Evolutionary conservation across 768 basidiomycete genomes (phyloP), one percentile per base, ranked within the genome.

Genomic region (Serendipita vermifera): DNA sequence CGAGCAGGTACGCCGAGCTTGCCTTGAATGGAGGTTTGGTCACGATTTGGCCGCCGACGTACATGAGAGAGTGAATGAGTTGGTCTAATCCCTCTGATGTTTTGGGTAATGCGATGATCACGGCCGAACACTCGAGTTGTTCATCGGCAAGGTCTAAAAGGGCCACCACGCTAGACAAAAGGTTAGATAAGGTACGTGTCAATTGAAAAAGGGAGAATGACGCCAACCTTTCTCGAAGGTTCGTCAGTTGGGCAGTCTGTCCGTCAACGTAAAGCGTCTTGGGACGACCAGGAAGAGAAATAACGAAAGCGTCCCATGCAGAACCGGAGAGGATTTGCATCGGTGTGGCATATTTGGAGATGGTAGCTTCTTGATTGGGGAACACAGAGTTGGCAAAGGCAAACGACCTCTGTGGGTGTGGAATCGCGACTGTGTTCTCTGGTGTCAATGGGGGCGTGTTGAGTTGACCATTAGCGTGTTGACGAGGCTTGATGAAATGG

Each of bases 71-170:
- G 65, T 93, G 91, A 33, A 93, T 73, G 57, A 91, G 72, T 63
- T 81, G 79, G 62, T 83, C 67, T 54, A 92, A 75, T 55, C 76
- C 77, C 15, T 80, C 77, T 38, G 81, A 84, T 0, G 81, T 75
- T 62, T 83, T 79, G 67, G 88, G 85, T 56, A 93, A 72, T 33
- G 77, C 83, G 61, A 93, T 88, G 59, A 91, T 77, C 38, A 93
- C 76, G 15, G 83, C 81, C 38, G 77, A 77, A 68, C 88, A 90
- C 62, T 76, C 76, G 38, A 93, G 74, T 57, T 77, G 81, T 68
- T 92, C 90, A 68, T 88, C 87, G 55, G 90, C 89, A 31, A 91
- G 75, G 64, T 93, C 90, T 63, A 93, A 74, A 38, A 93, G 75
- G 40, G 87, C 87, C 31, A 91, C 86, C 63, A 92, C 82, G 66